phyloP scores from a whole-genome alignment of 306 rosid species.

The Mucuna pruriens region DNA sequence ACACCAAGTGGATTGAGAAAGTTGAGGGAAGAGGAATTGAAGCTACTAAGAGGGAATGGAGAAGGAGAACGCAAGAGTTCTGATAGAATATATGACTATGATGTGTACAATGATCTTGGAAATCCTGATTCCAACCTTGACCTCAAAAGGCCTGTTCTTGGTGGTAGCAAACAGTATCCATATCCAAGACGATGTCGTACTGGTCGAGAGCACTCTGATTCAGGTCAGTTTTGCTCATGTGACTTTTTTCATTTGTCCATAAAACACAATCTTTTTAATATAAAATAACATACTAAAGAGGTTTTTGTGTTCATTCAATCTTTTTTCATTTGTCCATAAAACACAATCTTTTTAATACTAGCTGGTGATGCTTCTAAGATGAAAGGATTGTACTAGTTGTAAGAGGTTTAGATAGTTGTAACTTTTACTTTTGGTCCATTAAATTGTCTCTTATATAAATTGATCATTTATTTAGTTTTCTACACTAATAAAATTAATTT shows the following conservation, averaged over 20 bases:
- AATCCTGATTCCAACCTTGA: conserved; percentile 52
- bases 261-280: neutral
- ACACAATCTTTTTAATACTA: neutral
- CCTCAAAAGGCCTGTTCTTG: conserved; percentile 66
- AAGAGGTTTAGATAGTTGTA: neutral
- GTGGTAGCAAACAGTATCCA: conserved; percentile 52
- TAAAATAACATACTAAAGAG: neutral
- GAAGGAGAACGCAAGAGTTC: conserved; percentile 56
- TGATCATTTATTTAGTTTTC: too few relatives aligned
- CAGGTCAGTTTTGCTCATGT: conserved; percentile 42
- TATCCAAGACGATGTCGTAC: conserved; percentile 69
- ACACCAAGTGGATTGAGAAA: conserved; percentile 65
- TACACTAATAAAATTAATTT: too few relatives aligned
- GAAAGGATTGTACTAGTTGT: neutral
- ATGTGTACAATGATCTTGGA: conserved; percentile 71
- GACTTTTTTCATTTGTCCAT: neutral
- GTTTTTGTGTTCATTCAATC: neutral
- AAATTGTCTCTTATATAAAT: too few relatives aligned
- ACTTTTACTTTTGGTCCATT: too few relatives aligned
- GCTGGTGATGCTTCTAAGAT: neutral
- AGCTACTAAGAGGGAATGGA: conserved; percentile 58
- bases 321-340: neutral
- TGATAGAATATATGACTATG: conserved; percentile 77
- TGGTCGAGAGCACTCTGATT: conserved; percentile 34
- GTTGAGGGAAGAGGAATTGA: conserved; percentile 62